A percentile compares a stretch with the other conserved stretches of the same genome.
Conservation (phyloP, 176 grass and related monocot species). For the Urochloa ruziziensis region DNA sequence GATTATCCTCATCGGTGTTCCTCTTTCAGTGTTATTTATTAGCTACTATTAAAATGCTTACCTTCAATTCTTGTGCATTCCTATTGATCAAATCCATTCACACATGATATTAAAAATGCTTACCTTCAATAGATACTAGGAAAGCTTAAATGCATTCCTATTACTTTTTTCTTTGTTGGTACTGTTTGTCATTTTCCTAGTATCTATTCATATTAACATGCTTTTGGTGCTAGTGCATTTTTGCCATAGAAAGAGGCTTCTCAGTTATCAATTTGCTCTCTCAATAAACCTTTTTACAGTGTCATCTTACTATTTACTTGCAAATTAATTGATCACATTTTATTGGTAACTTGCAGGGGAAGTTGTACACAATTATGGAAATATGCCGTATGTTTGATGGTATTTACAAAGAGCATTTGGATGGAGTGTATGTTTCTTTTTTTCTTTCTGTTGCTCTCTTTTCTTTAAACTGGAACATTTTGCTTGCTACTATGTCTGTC, state of each 20-base stretch:
- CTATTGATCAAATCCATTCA: neutral
- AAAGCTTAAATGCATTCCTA: too few species aligned
- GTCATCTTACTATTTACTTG: neutral
- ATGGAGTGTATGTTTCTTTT: slow-evolving; percentile 72
- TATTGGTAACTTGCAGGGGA: slow-evolving; percentile 61
- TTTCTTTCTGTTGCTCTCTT: neutral
- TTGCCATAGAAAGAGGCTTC: neutral
- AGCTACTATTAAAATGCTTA: neutral
- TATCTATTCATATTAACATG: neutral
- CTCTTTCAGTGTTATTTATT: neutral
- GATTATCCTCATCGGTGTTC: neutral
- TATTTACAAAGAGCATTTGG: slow-evolving; percentile 92
- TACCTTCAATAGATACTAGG: too few species aligned
- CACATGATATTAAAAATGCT: too few species aligned
- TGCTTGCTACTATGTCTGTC: neutral
- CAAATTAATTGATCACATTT: neutral
- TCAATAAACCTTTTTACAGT: neutral
- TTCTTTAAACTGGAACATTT: neutral
- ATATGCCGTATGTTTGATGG: slow-evolving; percentile 94
- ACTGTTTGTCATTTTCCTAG: neutral
- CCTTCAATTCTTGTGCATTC: neutral
- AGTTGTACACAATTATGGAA: slow-evolving; percentile 93
- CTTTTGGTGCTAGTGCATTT: neutral
- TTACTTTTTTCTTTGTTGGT: neutral
- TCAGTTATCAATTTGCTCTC: neutral